phyloP scores from a whole-genome alignment of 2,329 filamentous ascomycete genomes.

The Albophoma yamanashiensis region DNA sequence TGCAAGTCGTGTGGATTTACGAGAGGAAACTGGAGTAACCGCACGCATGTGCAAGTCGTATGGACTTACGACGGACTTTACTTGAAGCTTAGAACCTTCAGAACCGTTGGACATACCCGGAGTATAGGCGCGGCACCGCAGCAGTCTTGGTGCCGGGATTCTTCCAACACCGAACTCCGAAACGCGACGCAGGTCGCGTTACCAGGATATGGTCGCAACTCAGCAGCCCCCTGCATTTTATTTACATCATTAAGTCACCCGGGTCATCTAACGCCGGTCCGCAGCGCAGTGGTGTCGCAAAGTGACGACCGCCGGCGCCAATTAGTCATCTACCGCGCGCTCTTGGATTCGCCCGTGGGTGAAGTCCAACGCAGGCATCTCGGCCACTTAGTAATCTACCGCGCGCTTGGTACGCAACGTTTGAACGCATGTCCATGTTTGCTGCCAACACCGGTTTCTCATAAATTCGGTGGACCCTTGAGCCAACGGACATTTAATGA shows the following conservation, averaged over 20 bases:
- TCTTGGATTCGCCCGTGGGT: not conserved
- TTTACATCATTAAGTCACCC: not conserved
- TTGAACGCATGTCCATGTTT: not conserved
- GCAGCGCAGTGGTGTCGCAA: too few species aligned
- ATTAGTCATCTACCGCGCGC: not conserved
- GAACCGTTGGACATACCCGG: not conserved
- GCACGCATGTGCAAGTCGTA: not conserved
- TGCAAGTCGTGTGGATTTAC: not conserved
- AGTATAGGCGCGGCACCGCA: too few species aligned
- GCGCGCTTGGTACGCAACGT: not conserved
- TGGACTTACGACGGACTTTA: not conserved
- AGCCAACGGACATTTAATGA: too few species aligned
- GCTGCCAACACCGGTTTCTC: not conserved
- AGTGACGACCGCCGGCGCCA: too few species aligned
- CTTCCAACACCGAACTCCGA: not conserved
- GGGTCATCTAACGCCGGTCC: too few species aligned
- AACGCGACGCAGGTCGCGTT: not conserved
- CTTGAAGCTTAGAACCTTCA: too few species aligned
- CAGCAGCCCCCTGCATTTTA: not conserved
- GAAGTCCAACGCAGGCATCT: not conserved
- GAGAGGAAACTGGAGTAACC: too few species aligned
- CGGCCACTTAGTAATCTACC: constrained; percentile 1
- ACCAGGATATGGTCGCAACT: not conserved
- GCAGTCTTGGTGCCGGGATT: not conserved
- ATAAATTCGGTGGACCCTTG: too few species aligned